phyloP scores from a whole-genome alignment of 805 yeast species.

The Saccharomycopsis sp. region DNA sequence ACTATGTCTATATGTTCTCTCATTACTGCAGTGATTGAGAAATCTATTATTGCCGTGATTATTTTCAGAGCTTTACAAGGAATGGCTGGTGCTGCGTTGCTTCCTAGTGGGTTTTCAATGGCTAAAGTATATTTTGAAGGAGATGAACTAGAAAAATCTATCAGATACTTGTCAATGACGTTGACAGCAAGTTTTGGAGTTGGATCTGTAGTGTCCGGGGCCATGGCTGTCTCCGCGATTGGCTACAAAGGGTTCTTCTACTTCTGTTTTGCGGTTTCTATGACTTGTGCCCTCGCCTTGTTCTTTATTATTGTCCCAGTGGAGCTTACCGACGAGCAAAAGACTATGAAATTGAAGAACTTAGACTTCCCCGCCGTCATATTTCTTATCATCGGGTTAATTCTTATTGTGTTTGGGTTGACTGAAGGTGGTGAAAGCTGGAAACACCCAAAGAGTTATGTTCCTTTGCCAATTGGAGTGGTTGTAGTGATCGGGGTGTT shows the following conservation, averaged over 20 bases:
- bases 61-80: constrained; percentile 43
- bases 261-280: constrained; percentile 35
- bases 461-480: constrained; percentile 53
- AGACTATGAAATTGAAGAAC: constrained; percentile 23
- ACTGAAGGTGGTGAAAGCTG: constrained; percentile 3
- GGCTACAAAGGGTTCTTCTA: constrained; percentile 37
- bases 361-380: constrained; percentile 33
- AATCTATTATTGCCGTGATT: constrained; percentile 31
- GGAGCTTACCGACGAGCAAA: constrained; percentile 24
- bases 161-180: constrained; percentile 33
- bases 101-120: constrained; percentile 34
- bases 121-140: constrained; percentile 28
- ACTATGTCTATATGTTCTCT: constrained; percentile 37
- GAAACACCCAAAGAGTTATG: constrained; percentile 22
- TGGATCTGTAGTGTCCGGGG: constrained; percentile 39
- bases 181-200: constrained; percentile 27
- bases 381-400: constrained; percentile 36
- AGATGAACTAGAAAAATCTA: constrained; percentile 25
- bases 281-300: constrained; percentile 31
- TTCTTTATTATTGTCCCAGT: constrained; percentile 28
- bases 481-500: constrained; percentile 44
- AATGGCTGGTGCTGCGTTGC: constrained; percentile 34
- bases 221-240: constrained; percentile 30
- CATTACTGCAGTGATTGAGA: constrained; percentile 32
- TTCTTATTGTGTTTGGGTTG: constrained; percentile 20